Base-by-base conservation (phyloP, 768 basidiomycete genomes). In the Pleurotus sapidus region DNA sequence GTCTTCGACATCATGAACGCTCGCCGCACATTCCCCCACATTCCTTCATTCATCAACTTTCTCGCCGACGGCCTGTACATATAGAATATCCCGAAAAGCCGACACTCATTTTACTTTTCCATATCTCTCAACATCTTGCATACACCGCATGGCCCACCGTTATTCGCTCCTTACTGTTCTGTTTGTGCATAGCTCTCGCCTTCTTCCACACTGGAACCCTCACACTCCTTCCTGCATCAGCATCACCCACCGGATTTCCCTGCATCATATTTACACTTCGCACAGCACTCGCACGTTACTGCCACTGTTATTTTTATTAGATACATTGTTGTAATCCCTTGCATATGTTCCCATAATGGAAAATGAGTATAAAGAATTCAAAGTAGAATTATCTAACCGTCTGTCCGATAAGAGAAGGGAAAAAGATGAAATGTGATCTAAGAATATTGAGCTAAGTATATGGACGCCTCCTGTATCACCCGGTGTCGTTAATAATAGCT, bases 321-420 rank as follows among this genome's bases (percentile, higher is more conserved):
- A 53, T 53, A 53, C 51, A 42, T 20, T 53, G 51, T 53, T 53
- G 51, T 53, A 53, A 53, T 53, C n/a, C 30, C 34, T 53, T 53
- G 39, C 51, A 53, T 53, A 53, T 15, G 37, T 37, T 20, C 51
- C 27, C 27, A 40, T 53, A 53, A 39, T 53, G 40, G 42, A 17
- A 40, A 40, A 18, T 53, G 34, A 23, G 20, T 39, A 40, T 53
- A 53, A 20, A 53, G 20, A 53, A 11, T 45, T 17, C 20, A 17
- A 45, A 43, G 8, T 30, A 30, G 30, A 34, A 9, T 11, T 34
- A 34, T 34, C 30, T 34, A 34, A 34, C 30, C 9, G 30, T 34
- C 30, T 11, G 30, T 34, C 30, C 11, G 30, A 34, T 34, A 34
- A 34, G 30, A 11, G 30, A 11, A 3, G 30, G 8, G 9, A 34